Evolutionary conservation across 148 eudicot genomes (phyloP), one percentile per base, ranked within the genome.

Genomic region (Cornus kousa): DNA sequence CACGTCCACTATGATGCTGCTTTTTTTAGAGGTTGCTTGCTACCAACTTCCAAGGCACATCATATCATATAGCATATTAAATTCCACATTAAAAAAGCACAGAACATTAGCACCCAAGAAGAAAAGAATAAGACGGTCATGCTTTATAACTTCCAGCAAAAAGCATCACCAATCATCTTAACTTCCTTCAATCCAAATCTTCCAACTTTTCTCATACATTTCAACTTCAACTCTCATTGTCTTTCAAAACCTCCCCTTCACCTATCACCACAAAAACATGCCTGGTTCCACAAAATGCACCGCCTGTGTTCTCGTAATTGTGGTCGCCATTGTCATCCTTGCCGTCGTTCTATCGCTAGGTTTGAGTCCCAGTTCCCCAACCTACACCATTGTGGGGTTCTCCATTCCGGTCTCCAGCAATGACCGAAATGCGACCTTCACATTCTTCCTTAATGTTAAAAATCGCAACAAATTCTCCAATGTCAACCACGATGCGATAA

Each of bases 351-450:
- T 73, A 11, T 80, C 73, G 77, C 64, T 80, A 48, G 35, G 73
- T 12, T 68, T 80, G 17, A 73, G 73, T 8, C 82, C 82, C 2
- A 67, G 43, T 8, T 17, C 12, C 67, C 82, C 82, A 10, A 2
- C 35, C 32, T 80, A 50, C 67, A 33, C 73, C 3, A 68, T 73
- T 8, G 22, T 22, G 11, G n/a, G 74, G 0, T 67, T 80, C 66
- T 73, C 77, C 2, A 22, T 66, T 39, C 67, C 67, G 7, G 39
- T 35, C 37, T 24, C 67, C 2, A 23, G 17, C 39, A 73, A 48
- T 17, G 59, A 11, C 17, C 55, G 50, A 12, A 74, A 68, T 12
- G 24, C 37, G 68, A 23, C 78, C 0, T 4, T 43, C 7, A 35
- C 40, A 13, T 74, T 55, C 22, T 9, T 14, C 57, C 24, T 80